These are phyloP conservation scores for Emmonsiellopsis sp. DNA, from an alignment of 2,329 filamentous ascomycete genomes.

Conservation along the genomic window DNA sequence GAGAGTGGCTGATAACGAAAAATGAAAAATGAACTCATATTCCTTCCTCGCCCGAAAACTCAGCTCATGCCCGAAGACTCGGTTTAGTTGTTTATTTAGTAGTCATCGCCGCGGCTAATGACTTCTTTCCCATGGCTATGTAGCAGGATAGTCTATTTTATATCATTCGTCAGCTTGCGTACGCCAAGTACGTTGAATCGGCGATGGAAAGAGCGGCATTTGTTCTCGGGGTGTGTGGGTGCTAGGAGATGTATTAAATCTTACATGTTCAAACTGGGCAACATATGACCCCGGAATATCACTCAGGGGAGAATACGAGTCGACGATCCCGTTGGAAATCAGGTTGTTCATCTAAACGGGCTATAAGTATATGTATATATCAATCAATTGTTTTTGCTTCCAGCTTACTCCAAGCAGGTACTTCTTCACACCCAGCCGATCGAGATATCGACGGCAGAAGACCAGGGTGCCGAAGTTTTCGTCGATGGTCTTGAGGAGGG, in stretches of 20 bases:
- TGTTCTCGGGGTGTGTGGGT: background rate
- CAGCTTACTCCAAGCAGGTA: slow-evolving; percentile 49
- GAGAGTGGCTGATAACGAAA: too few relatives aligned
- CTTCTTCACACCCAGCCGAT: slow-evolving; percentile 51
- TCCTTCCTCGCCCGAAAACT: background rate
- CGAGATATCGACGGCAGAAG: slow-evolving; percentile 54
- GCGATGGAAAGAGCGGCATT: background rate
- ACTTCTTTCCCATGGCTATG: slow-evolving; percentile 40
- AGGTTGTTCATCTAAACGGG: slow-evolving; percentile 42
- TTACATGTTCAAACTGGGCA: slow-evolving; percentile 55
- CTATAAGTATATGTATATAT: background rate
- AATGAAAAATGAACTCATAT: background rate
- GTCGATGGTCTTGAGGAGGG: slow-evolving; percentile 49
- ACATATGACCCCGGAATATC: slow-evolving; percentile 54
- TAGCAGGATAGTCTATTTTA: slow-evolving; percentile 38
- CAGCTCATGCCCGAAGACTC: background rate
- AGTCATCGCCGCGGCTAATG: slow-evolving; percentile 46
- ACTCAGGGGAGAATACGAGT: slow-evolving; percentile 48
- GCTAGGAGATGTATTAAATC: slow-evolving; percentile 1
- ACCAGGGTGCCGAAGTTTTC: slow-evolving; percentile 55
- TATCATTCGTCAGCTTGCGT: too few relatives aligned
- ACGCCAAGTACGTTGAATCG: background rate
- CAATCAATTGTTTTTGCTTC: background rate
- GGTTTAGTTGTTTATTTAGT: slow-evolving; percentile 22
- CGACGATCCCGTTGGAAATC: slow-evolving; percentile 48